Base-by-base conservation (phyloP, 305 asterid species). In the Fraxinus platypoda region DNA sequence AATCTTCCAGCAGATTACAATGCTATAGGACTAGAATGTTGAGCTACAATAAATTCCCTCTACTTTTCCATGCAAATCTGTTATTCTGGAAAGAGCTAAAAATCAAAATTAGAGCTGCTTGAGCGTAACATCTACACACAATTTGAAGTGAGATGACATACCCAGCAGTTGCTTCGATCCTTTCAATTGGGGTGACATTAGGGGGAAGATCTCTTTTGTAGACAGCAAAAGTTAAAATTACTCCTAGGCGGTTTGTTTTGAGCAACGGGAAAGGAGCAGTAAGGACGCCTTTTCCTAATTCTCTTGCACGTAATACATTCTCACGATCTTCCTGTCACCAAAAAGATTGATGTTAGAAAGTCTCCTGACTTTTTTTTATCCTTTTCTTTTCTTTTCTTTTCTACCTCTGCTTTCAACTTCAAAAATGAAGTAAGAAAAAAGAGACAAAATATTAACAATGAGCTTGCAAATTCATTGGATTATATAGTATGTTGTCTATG, bases 181-280 rank as follows among this genome's bases (percentile, higher is more conserved):
- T 91, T 79, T 94, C 98, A 77, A 90, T 84, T 26, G 94, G 91
- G 74, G 95, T 91, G 34, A 97, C 93, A 87, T 88, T 87, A 21
- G 90, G 89, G 52, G 98, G 84, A 75, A 92, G 91, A 83, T 92
- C 97, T 66, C 78, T 83, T 83, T 90, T 94, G 85, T 96, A 96
- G 83, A 96, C 98, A 4, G 97, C 98, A 86, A 94, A 96, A 80
- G 99, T 96, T 81, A 94, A 88, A 85, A 96, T 96, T 23, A 96
- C 99, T 43, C 99, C 99, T 30, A 96, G 93, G 54, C 94, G 97
- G 79, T 96, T 94, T 2, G 98, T 93, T 89, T 96, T 96, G 79
- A 96, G 93, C 74, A 96, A 90, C 88, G 88, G 88, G 87, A 96
- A 96, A 23, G 99, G 99, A 84, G 98, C 99, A 26, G 99, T 96